Percentiles rank a stretch among this genome's conserved stretches.
phyloP scores from a whole-genome alignment of 2,329 filamentous ascomycete species.

The Seiridium unicorne region DNA sequence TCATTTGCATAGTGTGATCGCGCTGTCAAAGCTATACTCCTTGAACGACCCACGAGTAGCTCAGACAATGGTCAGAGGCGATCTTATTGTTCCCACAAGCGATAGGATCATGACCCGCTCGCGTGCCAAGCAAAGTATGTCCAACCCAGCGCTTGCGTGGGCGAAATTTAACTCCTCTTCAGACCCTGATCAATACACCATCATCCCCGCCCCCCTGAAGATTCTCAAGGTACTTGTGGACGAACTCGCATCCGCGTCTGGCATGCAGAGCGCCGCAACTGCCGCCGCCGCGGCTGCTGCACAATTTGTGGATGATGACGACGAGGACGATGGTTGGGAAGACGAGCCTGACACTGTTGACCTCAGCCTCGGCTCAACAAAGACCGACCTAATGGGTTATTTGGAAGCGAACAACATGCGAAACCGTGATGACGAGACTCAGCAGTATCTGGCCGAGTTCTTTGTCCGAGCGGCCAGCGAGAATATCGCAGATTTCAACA shows the following conservation, averaged over 20 bases:
- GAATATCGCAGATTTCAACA: constrained; percentile 53
- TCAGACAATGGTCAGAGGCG: constrained; percentile 84
- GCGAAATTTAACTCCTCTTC: constrained; percentile 23
- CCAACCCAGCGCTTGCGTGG: constrained; percentile 15
- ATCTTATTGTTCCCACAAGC: constrained; percentile 77
- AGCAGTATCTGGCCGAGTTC: constrained; percentile 79
- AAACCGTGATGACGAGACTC: constrained; percentile 85
- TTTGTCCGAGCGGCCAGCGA: constrained; percentile 63
- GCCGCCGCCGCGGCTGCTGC: constrained; percentile 61
- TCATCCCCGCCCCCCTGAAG: constrained; percentile 85
- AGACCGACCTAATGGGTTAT: constrained; percentile 78
- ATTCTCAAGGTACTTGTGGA: constrained; percentile 95
- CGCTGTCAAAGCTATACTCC: constrained; percentile 85
- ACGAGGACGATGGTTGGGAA: constrained; percentile 84
- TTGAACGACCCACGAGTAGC: constrained; percentile 78
- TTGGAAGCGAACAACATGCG: constrained; percentile 60
- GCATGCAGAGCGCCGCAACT: constrained; percentile 57
- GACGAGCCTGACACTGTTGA: constrained; percentile 78
- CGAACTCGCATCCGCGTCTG: constrained; percentile 81
- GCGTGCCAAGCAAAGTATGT: constrained; percentile 75
- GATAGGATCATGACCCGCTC: constrained; percentile 93
- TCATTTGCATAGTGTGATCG: constrained; percentile 66
- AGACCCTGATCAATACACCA: constrained; percentile 88
- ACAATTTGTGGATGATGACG: constrained; percentile 58
- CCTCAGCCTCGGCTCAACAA: constrained; percentile 66